Conservation (phyloP, 768 basidiomycete genomes). For the Lentinula boryana region DNA sequence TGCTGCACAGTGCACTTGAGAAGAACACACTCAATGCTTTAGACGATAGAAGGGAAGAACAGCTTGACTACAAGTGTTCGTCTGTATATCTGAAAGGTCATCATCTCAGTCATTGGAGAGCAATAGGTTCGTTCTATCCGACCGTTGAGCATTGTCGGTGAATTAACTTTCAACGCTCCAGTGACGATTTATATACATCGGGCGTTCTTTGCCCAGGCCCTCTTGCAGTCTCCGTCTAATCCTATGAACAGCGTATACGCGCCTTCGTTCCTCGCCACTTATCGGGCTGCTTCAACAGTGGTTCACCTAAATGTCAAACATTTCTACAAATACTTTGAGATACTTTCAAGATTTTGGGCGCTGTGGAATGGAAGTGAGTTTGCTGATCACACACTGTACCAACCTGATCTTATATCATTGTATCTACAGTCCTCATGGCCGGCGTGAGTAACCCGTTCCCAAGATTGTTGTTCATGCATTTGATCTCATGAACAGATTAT, state of each 20-base stretch:
- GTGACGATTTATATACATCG: conserved; percentile 42
- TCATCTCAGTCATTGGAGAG: conserved; percentile 25
- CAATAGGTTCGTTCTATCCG: conserved; percentile 13
- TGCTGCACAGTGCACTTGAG: background rate
- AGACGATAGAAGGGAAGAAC: background rate
- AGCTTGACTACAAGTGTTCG: background rate
- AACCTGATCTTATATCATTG: no score
- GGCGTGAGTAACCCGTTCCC: background rate
- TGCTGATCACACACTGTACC: background rate
- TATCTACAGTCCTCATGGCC: background rate
- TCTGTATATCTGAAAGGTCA: background rate
- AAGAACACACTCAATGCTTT: background rate
- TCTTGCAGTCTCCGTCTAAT: conserved; percentile 35
- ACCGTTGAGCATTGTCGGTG: background rate
- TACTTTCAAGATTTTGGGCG: background rate
- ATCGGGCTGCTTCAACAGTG: conserved; percentile 32
- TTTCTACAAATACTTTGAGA: background rate
- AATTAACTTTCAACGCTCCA: conserved; percentile 12
- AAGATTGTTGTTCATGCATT: background rate
- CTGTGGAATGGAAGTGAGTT: conserved; percentile 1
- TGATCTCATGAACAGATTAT: background rate
- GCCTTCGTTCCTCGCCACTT: conserved; percentile 42
- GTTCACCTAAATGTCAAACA: background rate
- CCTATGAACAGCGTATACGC: conserved; percentile 40
- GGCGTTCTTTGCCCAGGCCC: conserved; percentile 39